These are phyloP conservation scores for Agarophyton chilense DNA, from an alignment of 23 red algal species.

Conservation along the genomic window DNA sequence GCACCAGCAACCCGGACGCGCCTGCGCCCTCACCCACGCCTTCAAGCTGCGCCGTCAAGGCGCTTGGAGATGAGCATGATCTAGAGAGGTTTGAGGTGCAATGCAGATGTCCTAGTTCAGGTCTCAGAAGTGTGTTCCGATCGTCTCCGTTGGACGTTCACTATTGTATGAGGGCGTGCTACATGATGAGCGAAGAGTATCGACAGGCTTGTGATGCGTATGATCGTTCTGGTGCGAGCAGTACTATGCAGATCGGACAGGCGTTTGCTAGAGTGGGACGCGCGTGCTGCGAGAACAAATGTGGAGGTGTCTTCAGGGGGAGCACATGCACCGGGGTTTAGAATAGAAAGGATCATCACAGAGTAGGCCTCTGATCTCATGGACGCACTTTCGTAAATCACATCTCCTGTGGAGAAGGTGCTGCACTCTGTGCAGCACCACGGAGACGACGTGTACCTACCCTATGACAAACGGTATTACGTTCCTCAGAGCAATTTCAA, in stretches of 20 bases:
- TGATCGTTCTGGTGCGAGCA: not conserved
- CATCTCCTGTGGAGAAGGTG: too few species aligned
- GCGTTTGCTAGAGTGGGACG: not conserved
- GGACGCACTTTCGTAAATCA: too few species aligned
- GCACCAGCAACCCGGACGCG: slow-evolving; percentile 3
- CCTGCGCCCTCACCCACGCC: not conserved
- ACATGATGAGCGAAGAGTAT: slow-evolving; percentile 31
- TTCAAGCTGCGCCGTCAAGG: slow-evolving; percentile 3
- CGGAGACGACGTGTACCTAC: too few species aligned
- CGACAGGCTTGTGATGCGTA: not conserved
- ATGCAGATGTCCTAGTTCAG: not conserved
- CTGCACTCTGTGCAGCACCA: too few species aligned
- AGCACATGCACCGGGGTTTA: too few species aligned
- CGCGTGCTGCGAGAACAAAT: not conserved
- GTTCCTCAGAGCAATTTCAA: too few species aligned
- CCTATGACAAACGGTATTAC: too few species aligned
- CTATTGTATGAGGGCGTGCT: slow-evolving; percentile 27
- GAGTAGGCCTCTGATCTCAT: too few species aligned
- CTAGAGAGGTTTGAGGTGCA: not conserved
- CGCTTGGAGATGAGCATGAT: not conserved
- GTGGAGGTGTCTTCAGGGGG: slow-evolving; percentile 14
- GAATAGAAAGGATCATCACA: too few species aligned
- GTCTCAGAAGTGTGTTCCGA: not conserved
- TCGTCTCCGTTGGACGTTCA: not conserved
- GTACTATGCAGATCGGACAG: not conserved